A percentile compares a stretch with the other conserved stretches of the same genome.
phyloP scores from a whole-genome alignment of 495 filamentous ascomycete genomes.

The Monascus purpureus region DNA sequence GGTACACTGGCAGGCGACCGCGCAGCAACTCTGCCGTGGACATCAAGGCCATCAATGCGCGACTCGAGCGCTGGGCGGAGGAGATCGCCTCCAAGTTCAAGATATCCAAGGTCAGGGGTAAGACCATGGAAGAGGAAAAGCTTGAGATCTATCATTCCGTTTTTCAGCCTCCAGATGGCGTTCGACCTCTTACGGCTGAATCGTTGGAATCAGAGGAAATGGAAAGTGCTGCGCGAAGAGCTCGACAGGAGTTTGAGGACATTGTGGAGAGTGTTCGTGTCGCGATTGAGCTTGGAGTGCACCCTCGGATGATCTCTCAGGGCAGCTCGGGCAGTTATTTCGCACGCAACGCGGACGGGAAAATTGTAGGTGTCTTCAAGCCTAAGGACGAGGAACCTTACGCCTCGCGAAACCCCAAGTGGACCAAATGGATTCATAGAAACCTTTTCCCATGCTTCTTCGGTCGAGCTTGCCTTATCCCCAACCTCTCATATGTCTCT shows the following conservation, averaged over 20 bases:
- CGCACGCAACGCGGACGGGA: slow-evolving; percentile 78
- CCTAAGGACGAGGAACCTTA: slow-evolving; percentile 99
- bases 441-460: slow-evolving; percentile 97
- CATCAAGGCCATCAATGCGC: slow-evolving; percentile 96
- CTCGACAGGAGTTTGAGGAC: slow-evolving; percentile 70
- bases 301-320: slow-evolving; percentile 91
- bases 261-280: slow-evolving; percentile 78
- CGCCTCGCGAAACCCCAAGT: slow-evolving; percentile 80
- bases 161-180: slow-evolving; percentile 79
- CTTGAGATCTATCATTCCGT: slow-evolving; percentile 96
- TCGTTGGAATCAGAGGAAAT: slow-evolving; percentile 47
- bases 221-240: slow-evolving; percentile 42
- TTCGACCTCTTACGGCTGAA: slow-evolving; percentile 65
- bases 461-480: slow-evolving; percentile 88
- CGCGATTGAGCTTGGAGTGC: slow-evolving; percentile 83
- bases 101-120: slow-evolving; percentile 62
- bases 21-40: slow-evolving; percentile 85
- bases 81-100: slow-evolving; percentile 98
- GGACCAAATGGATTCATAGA: slow-evolving; percentile 91
- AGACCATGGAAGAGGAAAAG: slow-evolving; percentile 63
- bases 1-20: slow-evolving; percentile 34
- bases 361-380: slow-evolving; percentile 95
- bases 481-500: slow-evolving; percentile 97
- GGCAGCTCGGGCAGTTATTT: slow-evolving; percentile 98
- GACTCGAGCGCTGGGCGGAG: slow-evolving; percentile 91